These are phyloP conservation scores for Syncephalastrum contaminatum DNA, from an alignment of 371 early-diverging fungal species.

Conservation along the genomic window DNA sequence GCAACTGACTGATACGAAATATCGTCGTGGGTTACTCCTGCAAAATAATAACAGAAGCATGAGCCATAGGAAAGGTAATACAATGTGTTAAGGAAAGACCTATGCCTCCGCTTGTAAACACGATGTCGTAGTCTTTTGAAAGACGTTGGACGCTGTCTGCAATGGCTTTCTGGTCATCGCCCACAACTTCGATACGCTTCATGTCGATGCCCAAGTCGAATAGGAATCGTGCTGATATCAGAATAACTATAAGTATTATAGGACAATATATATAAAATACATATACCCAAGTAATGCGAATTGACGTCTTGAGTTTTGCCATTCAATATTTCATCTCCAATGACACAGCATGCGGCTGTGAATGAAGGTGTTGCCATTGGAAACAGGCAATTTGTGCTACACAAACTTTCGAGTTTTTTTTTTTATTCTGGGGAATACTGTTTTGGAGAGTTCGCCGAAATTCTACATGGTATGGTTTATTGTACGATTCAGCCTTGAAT, in stretches of 20 bases:
- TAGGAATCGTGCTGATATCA: constrained; percentile 57
- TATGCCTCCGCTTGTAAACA: constrained; percentile 76
- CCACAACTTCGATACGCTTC: constrained; percentile 59
- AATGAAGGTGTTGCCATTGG: constrained; percentile 12
- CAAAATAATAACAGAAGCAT: not conserved
- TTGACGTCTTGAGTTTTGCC: constrained; percentile 77
- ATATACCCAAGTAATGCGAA: constrained; percentile 52
- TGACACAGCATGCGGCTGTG: constrained; percentile 47
- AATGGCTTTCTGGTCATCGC: constrained; percentile 57
- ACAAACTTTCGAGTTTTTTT: not conserved
- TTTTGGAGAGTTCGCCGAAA: too few species aligned
- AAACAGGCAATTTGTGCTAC: not conserved
- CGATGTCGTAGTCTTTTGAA: constrained; percentile 53
- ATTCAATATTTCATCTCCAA: constrained; percentile 72
- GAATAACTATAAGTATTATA: too few species aligned
- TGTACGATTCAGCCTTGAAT: too few species aligned
- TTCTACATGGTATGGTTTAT: too few species aligned
- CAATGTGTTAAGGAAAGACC: constrained; percentile 23
- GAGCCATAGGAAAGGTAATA: too few species aligned
- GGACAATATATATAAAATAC: not conserved
- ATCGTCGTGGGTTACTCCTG: constrained; percentile 66
- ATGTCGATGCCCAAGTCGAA: constrained; percentile 64
- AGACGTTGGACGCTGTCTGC: constrained; percentile 50
- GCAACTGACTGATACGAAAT: constrained; percentile 71
- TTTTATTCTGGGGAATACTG: too few species aligned